These are phyloP conservation scores for Penicillium sp. DNA, from an alignment of 2,329 filamentous ascomycete species.

Conservation along the genomic window DNA sequence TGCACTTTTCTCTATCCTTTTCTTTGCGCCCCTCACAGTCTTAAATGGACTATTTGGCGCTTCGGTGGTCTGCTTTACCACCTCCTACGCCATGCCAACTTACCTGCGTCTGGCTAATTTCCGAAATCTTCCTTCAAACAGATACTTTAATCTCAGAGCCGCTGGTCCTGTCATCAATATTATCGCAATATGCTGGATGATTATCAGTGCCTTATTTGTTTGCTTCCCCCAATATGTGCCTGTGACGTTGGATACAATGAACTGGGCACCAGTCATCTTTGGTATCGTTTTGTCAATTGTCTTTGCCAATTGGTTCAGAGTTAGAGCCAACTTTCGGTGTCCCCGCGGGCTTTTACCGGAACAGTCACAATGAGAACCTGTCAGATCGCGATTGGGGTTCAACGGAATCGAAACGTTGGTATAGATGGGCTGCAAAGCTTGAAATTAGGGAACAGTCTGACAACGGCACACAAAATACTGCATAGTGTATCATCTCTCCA, in stretches of 20 bases:
- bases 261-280: background rate
- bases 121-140: background rate
- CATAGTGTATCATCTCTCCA: background rate
- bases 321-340: background rate
- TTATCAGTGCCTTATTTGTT: background rate
- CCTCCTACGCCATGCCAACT: background rate
- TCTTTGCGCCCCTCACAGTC: background rate
- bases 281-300: background rate
- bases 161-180: background rate
- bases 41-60: background rate
- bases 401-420: background rate
- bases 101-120: background rate
- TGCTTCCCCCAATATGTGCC: background rate
- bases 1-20: background rate
- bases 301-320: background rate
- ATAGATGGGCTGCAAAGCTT: too few relatives aligned
- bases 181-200: background rate
- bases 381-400: background rate
- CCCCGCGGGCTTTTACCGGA: background rate
- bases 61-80: background rate
- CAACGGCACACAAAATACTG: background rate
- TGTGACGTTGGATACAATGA: background rate
- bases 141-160: background rate
- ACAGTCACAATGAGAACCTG: background rate
- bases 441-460: background rate